Base-by-base conservation (phyloP, 345 rosid species). In the Linum trigynum region DNA sequence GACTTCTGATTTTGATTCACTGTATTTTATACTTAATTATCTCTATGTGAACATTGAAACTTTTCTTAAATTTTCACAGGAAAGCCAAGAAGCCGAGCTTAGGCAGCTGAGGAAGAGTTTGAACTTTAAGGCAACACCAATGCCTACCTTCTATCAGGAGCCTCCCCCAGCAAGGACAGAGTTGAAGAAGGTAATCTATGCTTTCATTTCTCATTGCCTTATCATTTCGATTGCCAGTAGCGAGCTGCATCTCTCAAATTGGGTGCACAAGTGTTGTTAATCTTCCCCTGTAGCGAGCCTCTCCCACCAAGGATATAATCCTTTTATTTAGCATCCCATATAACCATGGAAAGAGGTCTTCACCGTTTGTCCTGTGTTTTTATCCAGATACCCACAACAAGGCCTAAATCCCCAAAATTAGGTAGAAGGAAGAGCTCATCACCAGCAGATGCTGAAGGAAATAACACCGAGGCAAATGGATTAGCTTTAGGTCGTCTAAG, bases 81-180 rank as follows among this genome's bases (percentile, higher is more conserved):
- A 95, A 84, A 79, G 90, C 59, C 98, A 87, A 83, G 95, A 95
- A 71, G 99, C 98, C 55, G 99, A 95, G 82, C 79, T 95, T 64
- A 87, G 81, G 83, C 71, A 80, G 85, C 79, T 95, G 42, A 83
- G 99, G 80, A 95, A 91, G 80, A 91, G 89, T 77, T 81, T 95
- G 84, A 80, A 72, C 75, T 95, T 95, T 77, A 95, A 89, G 77
- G 99, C 99, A 61, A 91, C 96, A 48, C 99, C 99, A 7, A 87
- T 95, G 98, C 98, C 99, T 12, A 86, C 75, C 75, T 95, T 95
- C 85, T 95, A 95, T 74, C 97, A 86, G 80, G 99, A 89, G 74
- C 99, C 99, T 77, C 69, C 85, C 58, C 94, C 98, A 32, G 82
- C 91, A 42, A 91, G 86, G 81, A 66, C 74, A 43, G 97, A 91